Evolutionary conservation across 306 rosid species (phyloP).

Genomic region (Rosa rugosa): DNA sequence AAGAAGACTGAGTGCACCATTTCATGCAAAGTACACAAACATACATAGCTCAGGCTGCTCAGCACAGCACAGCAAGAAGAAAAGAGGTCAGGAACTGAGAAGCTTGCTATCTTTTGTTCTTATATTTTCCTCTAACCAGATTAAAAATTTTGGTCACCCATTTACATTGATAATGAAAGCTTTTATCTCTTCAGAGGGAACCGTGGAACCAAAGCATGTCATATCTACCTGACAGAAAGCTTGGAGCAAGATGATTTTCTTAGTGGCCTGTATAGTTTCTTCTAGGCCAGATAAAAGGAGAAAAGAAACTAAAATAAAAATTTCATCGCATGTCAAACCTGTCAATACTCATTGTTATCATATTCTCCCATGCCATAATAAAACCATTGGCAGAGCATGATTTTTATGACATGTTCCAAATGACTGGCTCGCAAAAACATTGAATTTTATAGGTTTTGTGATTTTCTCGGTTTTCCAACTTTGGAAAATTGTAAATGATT

Average conservation of each 20-base stretch:
- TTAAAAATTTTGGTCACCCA: neutral
- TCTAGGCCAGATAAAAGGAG: neutral
- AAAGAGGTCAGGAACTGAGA: constrained; percentile 5
- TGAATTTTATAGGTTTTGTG: neutral
- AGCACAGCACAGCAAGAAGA: neutral
- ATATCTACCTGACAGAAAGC: neutral
- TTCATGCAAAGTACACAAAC: neutral
- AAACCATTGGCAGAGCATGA: neutral
- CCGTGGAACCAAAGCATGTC: constrained; percentile 9
- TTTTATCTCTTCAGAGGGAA: neutral
- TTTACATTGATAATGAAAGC: neutral
- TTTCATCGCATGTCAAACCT: neutral
- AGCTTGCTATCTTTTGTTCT: neutral
- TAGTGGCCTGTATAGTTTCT: neutral
- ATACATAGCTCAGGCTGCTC: neutral
- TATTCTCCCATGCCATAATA: neutral
- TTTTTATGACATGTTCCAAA: neutral
- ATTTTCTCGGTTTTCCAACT: no score
- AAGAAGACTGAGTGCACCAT: constrained; percentile 1
- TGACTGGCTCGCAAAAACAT: no score
- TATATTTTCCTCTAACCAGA: neutral
- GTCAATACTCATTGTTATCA: neutral
- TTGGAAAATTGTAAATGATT: no score
- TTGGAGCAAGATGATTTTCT: neutral
- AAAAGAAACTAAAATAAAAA: neutral